These are phyloP conservation scores for Trypanosoma mega DNA, from an alignment of 208 protist species.

Conservation along the genomic window DNA sequence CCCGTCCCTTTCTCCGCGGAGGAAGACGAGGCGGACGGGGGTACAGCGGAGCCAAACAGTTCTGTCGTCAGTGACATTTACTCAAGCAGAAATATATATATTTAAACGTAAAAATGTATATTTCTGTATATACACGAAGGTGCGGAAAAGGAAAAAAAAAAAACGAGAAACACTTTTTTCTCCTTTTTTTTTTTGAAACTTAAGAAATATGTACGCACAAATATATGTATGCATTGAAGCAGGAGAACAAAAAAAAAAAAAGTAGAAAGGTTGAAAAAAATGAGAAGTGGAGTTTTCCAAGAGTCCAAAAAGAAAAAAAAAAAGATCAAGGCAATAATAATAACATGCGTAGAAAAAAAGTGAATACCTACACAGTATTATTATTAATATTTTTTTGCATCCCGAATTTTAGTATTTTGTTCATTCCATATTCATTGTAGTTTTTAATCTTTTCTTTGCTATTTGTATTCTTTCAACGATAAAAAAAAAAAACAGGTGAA, in stretches of 20 bases:
- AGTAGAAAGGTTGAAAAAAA: not conserved
- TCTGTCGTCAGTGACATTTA: conserved; percentile 49
- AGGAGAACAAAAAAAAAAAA: too few relatives aligned
- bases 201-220: too few relatives aligned
- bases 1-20: not conserved
- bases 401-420: too few relatives aligned
- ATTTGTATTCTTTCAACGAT: too few relatives aligned
- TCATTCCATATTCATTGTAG: too few relatives aligned
- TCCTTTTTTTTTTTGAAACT: too few relatives aligned
- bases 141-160: conserved; percentile 2
- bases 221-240: too few relatives aligned
- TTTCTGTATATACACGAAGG: not conserved
- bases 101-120: not conserved
- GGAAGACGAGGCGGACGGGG: conserved; percentile 12
- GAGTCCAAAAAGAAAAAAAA: conserved; percentile 8
- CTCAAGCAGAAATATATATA: too few relatives aligned
- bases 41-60: conserved; percentile 31
- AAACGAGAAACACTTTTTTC: conserved; percentile 1
- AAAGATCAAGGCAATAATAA: conserved; percentile 17
- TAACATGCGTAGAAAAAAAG: conserved; percentile 22
- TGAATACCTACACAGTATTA: too few relatives aligned
- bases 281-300: not conserved
- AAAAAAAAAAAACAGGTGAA: too few relatives aligned
- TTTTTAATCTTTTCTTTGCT: too few relatives aligned
- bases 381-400: too few relatives aligned